Evolutionary conservation across 1,139 yeast species (phyloP).

Genomic region (Kurtzmaniella natalensis): DNA sequence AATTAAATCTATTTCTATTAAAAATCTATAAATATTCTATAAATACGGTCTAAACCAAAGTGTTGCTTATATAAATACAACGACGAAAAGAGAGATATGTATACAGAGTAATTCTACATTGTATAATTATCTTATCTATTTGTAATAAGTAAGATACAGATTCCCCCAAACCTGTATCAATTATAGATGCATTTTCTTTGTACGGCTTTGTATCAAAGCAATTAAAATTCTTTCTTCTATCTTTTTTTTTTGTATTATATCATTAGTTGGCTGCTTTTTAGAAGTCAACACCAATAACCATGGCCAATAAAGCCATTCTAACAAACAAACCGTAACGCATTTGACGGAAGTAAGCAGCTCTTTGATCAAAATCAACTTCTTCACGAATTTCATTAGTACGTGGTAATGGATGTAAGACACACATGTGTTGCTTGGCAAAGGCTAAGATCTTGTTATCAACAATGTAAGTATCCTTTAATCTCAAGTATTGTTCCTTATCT

Average conservation of each 20-base stretch:
- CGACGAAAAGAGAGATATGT: too few species aligned
- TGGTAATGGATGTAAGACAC: conserved; percentile 98
- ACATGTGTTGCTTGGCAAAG: conserved; percentile 96
- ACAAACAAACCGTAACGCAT: conserved; percentile 97
- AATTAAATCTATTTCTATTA: too few species aligned
- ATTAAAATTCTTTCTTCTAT: too few species aligned
- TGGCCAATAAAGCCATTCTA: conserved; percentile 97
- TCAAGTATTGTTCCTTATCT: conserved; percentile 70
- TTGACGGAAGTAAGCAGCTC: conserved; percentile 99
- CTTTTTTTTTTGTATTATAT: not conserved
- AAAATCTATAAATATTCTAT: too few species aligned
- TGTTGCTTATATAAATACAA: too few species aligned
- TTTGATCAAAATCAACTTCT: conserved; percentile 98
- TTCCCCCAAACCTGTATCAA: conserved; percentile 1
- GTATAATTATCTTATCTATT: too few species aligned
- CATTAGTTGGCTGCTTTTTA: too few species aligned
- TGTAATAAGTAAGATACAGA: too few species aligned
- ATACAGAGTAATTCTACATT: too few species aligned
- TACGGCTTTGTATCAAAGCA: too few species aligned
- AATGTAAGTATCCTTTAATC: conserved; percentile 86
- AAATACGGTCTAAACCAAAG: too few species aligned
- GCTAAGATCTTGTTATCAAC: conserved; percentile 90
- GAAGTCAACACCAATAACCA: conserved; percentile 88
- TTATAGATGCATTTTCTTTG: too few species aligned
- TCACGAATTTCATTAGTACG: conserved; percentile 94